A percentile compares a stretch with the other conserved stretches of the same genome.
Conservation (phyloP, 73 alveolate genomes). For the Tetrahymena borealis region DNA sequence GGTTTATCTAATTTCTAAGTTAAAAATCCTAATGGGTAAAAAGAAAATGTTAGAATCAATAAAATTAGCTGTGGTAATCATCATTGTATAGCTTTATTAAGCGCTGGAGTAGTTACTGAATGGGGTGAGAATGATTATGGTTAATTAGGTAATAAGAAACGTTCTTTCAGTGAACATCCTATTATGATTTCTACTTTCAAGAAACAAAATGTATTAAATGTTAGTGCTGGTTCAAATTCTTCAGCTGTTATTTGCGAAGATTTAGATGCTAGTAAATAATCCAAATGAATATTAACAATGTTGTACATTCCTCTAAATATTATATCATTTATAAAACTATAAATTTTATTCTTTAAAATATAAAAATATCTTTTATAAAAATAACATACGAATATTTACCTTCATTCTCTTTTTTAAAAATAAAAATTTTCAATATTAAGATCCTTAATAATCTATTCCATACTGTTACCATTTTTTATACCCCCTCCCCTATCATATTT, state of each 20-base stretch:
- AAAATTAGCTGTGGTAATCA: slow-evolving; percentile 62
- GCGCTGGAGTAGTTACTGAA: slow-evolving; percentile 73
- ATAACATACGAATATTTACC: no score
- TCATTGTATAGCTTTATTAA: slow-evolving; percentile 61
- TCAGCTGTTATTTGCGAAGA: not conserved
- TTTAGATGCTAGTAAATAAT: not conserved
- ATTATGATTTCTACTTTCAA: not conserved
- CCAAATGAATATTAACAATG: not conserved
- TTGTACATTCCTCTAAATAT: not conserved
- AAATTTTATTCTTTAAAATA: no score
- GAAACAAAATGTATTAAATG: not conserved
- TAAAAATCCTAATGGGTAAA: slow-evolving; percentile 19
- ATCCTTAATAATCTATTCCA: no score
- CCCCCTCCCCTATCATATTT: no score
- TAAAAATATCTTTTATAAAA: no score
- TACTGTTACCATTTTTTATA: no score
- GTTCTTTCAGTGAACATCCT: slow-evolving; percentile 58
- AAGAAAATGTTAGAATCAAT: slow-evolving; percentile 42
- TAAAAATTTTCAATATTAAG: no score
- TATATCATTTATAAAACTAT: no score
- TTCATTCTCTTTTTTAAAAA: no score
- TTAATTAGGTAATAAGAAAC: slow-evolving; percentile 67
- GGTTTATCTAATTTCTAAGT: slow-evolving; percentile 66
- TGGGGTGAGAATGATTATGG: slow-evolving; percentile 91
- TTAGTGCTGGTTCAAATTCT: not conserved